Conservation (phyloP, 352 stramenopile genomes). For the Phytophthora aleatoria region DNA sequence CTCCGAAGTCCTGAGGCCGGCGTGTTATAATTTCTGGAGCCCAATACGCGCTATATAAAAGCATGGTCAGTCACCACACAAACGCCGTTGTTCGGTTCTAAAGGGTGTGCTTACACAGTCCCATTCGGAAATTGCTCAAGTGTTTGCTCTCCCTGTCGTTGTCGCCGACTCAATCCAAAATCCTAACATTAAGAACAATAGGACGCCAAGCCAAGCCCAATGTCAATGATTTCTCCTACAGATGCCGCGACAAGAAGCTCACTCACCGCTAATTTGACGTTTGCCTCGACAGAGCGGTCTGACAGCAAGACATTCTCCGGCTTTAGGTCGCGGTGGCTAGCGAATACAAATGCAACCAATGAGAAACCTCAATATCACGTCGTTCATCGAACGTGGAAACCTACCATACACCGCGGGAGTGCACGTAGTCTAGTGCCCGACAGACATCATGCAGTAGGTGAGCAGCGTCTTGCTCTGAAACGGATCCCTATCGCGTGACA, state of each 20-base stretch:
- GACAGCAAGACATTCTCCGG: slow-evolving; percentile 79
- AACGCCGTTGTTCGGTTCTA: neutral
- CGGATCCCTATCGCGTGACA: slow-evolving; percentile 49
- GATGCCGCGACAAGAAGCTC: neutral
- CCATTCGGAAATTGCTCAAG: slow-evolving; percentile 62
- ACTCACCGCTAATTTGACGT: slow-evolving; percentile 74
- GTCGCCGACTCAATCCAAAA: slow-evolving; percentile 65
- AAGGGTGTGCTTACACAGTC: slow-evolving; percentile 56
- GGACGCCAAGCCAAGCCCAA: slow-evolving; percentile 2
- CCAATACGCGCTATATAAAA: slow-evolving; percentile 65
- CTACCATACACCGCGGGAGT: slow-evolving; percentile 69
- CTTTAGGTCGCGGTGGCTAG: slow-evolving; percentile 78
- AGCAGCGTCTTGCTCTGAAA: slow-evolving; percentile 76
- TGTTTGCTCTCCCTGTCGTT: slow-evolving; percentile 47
- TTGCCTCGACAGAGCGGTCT: slow-evolving; percentile 51
- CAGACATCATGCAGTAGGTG: slow-evolving; percentile 69
- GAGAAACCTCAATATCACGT: neutral
- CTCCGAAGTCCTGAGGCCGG: slow-evolving; percentile 68
- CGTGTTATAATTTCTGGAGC: slow-evolving; percentile 77
- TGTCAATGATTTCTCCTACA: neutral
- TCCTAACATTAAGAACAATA: slow-evolving; percentile 40
- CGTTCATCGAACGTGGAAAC: slow-evolving; percentile 6
- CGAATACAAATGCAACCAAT: slow-evolving; percentile 1
- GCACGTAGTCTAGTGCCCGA: slow-evolving; percentile 66
- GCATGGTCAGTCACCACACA: slow-evolving; percentile 3